Conservation (phyloP, 768 basidiomycete species). For the Scleroderma citrinum region DNA sequence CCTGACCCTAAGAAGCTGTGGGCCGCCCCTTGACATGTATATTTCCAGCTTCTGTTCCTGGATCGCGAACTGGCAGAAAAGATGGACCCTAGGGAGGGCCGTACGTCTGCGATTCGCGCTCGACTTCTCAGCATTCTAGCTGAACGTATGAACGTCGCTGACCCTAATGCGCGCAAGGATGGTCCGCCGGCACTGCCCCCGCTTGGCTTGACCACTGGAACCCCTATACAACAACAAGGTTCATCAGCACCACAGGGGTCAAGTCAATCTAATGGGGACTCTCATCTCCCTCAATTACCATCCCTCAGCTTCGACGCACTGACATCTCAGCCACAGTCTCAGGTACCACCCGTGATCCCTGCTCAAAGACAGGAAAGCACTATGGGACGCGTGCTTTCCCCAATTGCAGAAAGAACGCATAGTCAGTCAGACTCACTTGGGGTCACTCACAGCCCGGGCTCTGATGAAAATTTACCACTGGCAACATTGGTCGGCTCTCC, state of each 20-base stretch:
- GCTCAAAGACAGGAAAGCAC: conserved; percentile 5
- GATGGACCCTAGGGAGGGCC: conserved; percentile 72
- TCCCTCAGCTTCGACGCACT: conserved; percentile 44
- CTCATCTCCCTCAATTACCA: conserved; percentile 47
- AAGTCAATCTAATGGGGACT: conserved; percentile 6
- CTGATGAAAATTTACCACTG: conserved; percentile 24
- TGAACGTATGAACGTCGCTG: conserved; percentile 52
- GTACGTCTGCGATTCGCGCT: conserved; percentile 63
- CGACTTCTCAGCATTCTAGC: conserved; percentile 56
- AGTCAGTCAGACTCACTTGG: conserved; percentile 14
- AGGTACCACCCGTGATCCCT: conserved; percentile 16
- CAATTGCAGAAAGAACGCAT: conserved; percentile 55
- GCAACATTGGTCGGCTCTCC: conserved; percentile 9
- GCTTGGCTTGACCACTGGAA: conserved; percentile 10
- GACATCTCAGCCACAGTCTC: conserved; percentile 9
- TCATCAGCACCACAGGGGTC: conserved; percentile 15
- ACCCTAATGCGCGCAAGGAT: conserved; percentile 10
- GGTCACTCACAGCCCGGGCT: conserved; percentile 13
- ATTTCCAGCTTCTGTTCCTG: conserved; percentile 70
- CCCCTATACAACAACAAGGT: conserved; percentile 23
- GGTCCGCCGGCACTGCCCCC: conserved; percentile 15
- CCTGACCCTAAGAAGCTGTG: background rate
- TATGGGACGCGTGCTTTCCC: conserved; percentile 41
- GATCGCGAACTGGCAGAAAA: conserved; percentile 76
- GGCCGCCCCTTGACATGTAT: conserved; percentile 10